Base-by-base conservation (phyloP, 306 rosid genomes). In the Casuarina equisetifolia region DNA sequence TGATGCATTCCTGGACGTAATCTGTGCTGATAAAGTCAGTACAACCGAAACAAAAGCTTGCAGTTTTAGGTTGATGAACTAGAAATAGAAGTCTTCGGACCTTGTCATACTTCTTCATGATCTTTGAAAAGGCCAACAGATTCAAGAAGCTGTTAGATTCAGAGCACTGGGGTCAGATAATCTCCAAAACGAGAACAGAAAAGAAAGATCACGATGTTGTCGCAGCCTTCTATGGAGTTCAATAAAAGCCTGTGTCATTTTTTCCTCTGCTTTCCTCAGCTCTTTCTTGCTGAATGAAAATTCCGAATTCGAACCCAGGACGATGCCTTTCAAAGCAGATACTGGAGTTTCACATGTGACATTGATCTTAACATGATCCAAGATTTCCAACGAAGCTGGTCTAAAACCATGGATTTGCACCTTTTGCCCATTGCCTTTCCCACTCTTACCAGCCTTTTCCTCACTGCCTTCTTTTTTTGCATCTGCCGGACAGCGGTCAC, bases 91-190 rank as follows among this genome's bases (percentile, higher is more conserved):
- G 57, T 51, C 70, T 25, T 20, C 48, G 19, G 52, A 92, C 97
- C 97, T 89, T 93, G 72, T 93, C 96, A 76, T 93, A 87, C 80
- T 91, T 93, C 91, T 93, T 93, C 96, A 89, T 82, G 78, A 93
- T 93, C 88, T 93, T 93, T 4, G 93, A 85, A 82, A 91, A 84
- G 67, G 96, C 94, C 84, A 88, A 74, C 61, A 75, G 84, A 78
- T 91, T 93, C 82, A 91, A 82, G 86, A 89, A 91, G 80, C 97
- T 93, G 89, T 70, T 49, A 57, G 32, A 57, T 15, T 36, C 78
- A 80, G 9, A 82, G 42, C 42, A 69, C 78, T 32, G 55, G 40
- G 63, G 49, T 79, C 59, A 69, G 39, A 57, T 17, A 74, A 42
- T 58, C 13, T 49, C 49, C 50, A 45, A 6, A 15, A 76, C 8